These are phyloP conservation scores for Zygosaccharomyces sapae DNA, from an alignment of 1,139 yeast genomes.

Conservation along the genomic window DNA sequence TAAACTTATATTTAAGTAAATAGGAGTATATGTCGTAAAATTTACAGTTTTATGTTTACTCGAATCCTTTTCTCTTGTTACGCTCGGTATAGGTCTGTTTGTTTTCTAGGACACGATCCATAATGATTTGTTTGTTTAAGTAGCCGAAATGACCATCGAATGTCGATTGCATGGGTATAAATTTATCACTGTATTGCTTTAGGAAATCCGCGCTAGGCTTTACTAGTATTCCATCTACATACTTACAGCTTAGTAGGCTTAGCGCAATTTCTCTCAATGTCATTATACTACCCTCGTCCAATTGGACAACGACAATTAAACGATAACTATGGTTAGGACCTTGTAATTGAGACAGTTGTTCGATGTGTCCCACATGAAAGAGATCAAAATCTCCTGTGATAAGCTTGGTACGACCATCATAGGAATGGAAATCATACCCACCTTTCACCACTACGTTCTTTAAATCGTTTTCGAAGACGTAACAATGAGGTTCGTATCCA, in stretches of 20 bases:
- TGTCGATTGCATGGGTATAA: conserved; percentile 16
- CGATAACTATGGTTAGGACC: conserved; percentile 41
- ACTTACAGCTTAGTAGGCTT: conserved; percentile 82
- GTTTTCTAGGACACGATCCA: conserved; percentile 32
- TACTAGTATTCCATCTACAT: conserved; percentile 63
- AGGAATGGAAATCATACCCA: conserved; percentile 21
- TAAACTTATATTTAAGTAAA: neutral
- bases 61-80: conserved; percentile 37
- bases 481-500: conserved; percentile 59
- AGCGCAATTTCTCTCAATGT: conserved; percentile 77
- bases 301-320: conserved; percentile 70
- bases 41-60: conserved; percentile 3
- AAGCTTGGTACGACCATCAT: conserved; percentile 43
- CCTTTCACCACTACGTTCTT: conserved; percentile 34
- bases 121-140: conserved; percentile 33
- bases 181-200: conserved; percentile 5
- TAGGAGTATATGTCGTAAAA: conserved; percentile 1
- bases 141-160: conserved; percentile 31
- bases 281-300: conserved; percentile 75
- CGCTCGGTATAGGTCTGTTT: conserved; percentile 35
- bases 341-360: conserved; percentile 39
- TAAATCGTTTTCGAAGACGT: conserved; percentile 44
- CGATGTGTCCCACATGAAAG: conserved; percentile 91
- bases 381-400: conserved; percentile 88
- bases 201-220: conserved; percentile 21